Evolutionary conservation across 139 green algal species (phyloP).

Genomic region (Dunaliella primolecta): DNA sequence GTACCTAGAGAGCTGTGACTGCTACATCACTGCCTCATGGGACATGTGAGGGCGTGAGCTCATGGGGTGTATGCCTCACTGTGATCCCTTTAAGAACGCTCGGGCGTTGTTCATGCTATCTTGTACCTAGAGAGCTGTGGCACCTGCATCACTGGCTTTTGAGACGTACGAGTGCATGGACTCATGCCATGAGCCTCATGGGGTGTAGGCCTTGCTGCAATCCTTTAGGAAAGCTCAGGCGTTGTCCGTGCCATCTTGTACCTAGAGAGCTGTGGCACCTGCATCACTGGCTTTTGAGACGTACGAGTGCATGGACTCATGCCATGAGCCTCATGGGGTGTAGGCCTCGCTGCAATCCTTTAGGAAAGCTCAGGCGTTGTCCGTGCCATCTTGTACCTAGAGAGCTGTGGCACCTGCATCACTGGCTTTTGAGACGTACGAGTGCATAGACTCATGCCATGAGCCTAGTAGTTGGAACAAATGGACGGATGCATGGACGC

Average conservation of each 20-base stretch:
- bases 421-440: background rate
- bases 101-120: slow-evolving; percentile 54
- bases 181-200: too few relatives aligned
- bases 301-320: background rate
- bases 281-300: background rate
- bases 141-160: slow-evolving; percentile 51
- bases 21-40: slow-evolving; percentile 54
- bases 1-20: slow-evolving; percentile 50
- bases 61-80: too few relatives aligned
- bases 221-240: too few relatives aligned
- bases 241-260: slow-evolving; percentile 38
- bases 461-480: too few relatives aligned
- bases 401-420: background rate
- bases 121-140: slow-evolving; percentile 49
- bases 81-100: too few relatives aligned
- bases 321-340: too few relatives aligned
- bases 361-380: slow-evolving; percentile 63
- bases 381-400: slow-evolving; percentile 17
- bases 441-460: too few relatives aligned
- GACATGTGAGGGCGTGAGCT: slow-evolving; percentile 34
- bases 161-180: slow-evolving; percentile 37
- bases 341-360: too few relatives aligned
- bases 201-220: too few relatives aligned
- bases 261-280: background rate
- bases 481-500: too few relatives aligned